Percentiles rank a stretch among this genome's conserved stretches.
These are phyloP conservation scores for Sequoiadendron giganteum DNA, from an alignment of 75 land plant genomes.

Conservation along the genomic window DNA sequence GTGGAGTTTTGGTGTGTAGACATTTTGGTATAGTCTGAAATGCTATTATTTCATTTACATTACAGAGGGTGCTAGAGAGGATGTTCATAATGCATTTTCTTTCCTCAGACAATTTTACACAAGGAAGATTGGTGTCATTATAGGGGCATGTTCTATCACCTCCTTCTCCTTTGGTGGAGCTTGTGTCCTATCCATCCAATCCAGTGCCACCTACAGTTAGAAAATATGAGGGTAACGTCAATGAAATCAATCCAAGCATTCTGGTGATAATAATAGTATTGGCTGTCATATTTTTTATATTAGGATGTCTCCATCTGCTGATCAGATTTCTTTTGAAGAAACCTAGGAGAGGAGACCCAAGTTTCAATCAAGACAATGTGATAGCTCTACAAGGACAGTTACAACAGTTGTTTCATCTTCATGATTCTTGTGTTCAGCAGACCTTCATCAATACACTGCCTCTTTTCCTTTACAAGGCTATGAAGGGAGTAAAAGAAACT, in stretches of 20 bases:
- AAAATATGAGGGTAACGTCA: not conserved
- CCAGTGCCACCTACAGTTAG: conserved; percentile 6
- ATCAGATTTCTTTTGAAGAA: conserved; percentile 30
- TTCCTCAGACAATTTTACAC: not conserved
- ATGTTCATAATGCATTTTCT: not conserved
- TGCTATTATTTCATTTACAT: not conserved
- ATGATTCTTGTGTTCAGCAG: conserved; percentile 66
- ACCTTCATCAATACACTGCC: conserved; percentile 67
- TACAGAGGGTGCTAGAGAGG: not conserved
- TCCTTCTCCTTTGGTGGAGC: not conserved
- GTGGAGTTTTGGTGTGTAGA: not conserved
- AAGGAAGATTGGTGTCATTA: not conserved
- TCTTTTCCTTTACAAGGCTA: conserved; percentile 47
- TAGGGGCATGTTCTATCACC: not conserved
- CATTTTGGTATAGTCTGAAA: not conserved
- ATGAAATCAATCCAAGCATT: conserved; percentile 40
- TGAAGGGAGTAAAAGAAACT: conserved; percentile 50
- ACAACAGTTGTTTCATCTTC: conserved; percentile 66
- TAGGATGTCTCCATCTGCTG: conserved; percentile 48
- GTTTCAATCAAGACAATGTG: conserved; percentile 15
- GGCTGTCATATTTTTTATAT: conserved; percentile 49
- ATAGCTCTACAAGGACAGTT: conserved; percentile 56
- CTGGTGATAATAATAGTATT: conserved; percentile 43
- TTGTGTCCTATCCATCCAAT: not conserved
- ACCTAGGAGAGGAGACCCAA: conserved; percentile 29